Conservation (phyloP, 108 stramenopile species). For the Cyclotella baltica region DNA sequence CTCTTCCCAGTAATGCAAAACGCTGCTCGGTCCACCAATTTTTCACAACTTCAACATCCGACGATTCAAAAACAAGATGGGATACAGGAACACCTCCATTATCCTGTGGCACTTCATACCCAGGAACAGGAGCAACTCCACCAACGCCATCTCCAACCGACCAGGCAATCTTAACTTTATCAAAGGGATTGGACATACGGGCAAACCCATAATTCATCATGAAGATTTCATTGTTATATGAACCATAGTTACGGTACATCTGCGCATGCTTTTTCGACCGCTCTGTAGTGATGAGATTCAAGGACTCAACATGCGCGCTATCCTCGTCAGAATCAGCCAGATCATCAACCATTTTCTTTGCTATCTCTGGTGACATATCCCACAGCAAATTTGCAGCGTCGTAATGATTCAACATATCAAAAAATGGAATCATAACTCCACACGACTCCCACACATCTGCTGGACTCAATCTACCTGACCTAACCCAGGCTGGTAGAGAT, state of each 20-base stretch:
- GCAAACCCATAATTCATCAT: slow-evolving; percentile 86
- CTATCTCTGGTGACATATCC: slow-evolving; percentile 33
- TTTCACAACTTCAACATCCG: slow-evolving; percentile 63
- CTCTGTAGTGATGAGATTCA: slow-evolving; percentile 56
- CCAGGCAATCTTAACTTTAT: slow-evolving; percentile 81
- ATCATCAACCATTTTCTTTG: slow-evolving; percentile 8
- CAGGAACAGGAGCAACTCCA: slow-evolving; percentile 58
- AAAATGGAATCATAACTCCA: slow-evolving; percentile 85
- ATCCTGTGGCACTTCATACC: slow-evolving; percentile 55
- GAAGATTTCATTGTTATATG: slow-evolving; percentile 68
- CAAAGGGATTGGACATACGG: slow-evolving; percentile 70
- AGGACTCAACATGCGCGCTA: slow-evolving; percentile 17
- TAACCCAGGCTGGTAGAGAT: slow-evolving; percentile 54
- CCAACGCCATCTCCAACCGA: slow-evolving; percentile 82
- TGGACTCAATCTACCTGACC: slow-evolving; percentile 31
- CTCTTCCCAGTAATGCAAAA: slow-evolving; percentile 70
- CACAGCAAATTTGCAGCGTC: slow-evolving; percentile 70
- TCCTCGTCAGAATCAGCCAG: slow-evolving; percentile 29
- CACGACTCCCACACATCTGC: slow-evolving; percentile 77
- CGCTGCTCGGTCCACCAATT: slow-evolving; percentile 89
- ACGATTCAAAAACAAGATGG: slow-evolving; percentile 72
- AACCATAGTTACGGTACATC: slow-evolving; percentile 76
- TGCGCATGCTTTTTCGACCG: slow-evolving; percentile 79
- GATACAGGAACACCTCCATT: slow-evolving; percentile 34
- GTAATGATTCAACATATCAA: slow-evolving; percentile 93